Percentiles rank a stretch among this genome's conserved stretches.
These are phyloP conservation scores for Graphilbum ipis-grandicollis DNA, from an alignment of 2,329 filamentous ascomycete species.

Conservation along the genomic window DNA sequence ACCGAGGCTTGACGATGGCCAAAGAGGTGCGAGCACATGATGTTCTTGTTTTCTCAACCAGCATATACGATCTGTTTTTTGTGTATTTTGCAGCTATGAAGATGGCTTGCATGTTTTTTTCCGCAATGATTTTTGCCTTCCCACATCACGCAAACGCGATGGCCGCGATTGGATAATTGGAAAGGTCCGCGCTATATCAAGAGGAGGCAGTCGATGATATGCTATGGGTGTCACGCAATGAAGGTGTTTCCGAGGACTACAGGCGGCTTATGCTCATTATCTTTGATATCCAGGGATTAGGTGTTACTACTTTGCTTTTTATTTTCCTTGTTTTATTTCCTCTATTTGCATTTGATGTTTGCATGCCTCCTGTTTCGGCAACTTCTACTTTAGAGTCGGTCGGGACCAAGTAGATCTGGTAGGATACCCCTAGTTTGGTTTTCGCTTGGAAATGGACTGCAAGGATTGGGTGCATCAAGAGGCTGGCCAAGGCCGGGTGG, in stretches of 20 bases:
- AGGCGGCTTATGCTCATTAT: not conserved
- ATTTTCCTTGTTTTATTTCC: not conserved
- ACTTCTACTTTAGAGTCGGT: not conserved
- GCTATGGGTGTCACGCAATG: not conserved
- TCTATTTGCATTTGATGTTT: not conserved
- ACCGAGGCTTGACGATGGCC: not conserved
- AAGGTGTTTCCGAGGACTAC: not conserved
- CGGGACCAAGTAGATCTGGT: conserved; percentile 4
- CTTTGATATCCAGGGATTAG: conserved; percentile 4
- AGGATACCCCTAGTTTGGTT: conserved; percentile 9
- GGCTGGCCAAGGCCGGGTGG: no score
- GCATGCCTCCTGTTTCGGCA: not conserved
- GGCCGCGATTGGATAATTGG: not conserved
- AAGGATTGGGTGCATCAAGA: not conserved
- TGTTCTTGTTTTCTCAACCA: no score
- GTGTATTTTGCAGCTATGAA: no score
- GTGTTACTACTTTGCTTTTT: not conserved
- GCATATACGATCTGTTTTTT: no score
- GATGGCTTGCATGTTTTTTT: no score
- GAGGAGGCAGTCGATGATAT: no score
- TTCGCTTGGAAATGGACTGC: conserved; percentile 6
- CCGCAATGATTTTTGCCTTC: no score
- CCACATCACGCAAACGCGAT: no score
- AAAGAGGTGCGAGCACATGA: not conserved
- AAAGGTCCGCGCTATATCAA: no score